Evolutionary conservation across 345 rosid species (phyloP), one percentile per base, ranked within the genome.

Genomic region (Syzygium aromaticum): DNA sequence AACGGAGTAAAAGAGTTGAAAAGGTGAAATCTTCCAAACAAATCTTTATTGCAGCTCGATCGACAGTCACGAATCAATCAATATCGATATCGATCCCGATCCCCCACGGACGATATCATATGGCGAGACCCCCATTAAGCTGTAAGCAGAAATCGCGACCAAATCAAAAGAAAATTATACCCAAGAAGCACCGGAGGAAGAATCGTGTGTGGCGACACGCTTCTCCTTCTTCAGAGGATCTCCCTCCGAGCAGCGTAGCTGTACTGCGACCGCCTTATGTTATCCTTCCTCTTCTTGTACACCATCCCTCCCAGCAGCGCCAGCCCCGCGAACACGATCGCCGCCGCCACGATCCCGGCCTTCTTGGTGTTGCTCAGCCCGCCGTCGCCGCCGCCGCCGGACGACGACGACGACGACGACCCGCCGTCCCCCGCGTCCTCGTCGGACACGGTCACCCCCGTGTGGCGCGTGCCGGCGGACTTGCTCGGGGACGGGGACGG

Each of bases 261-360:
- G 86, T 86, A 88, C 86, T 86, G 88, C 88, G 88, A 77, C 57
- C 90, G 77, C 88, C 86, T 54, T 49, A 86, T 86, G 88, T 88
- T 88, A 84, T 88, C 88, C 77, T 51, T 61, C 86, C 90, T 86
- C 88, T 67, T 88, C 90, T 88, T 88, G 84, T 86, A 86, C 73
- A 88, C 85, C 49, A 86, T 3, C 22, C 86, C 88, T 9, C 57
- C 88, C 6, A 84, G 54, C 46, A 86, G 86, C 54, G 84, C 90
- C 11, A 67, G 56, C 33, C 84, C 88, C 22, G 77, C 90, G 19
- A 52, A n/a, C 53, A 86, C 86, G 22, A 67, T 73, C 86, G 33
- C 90, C 51, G 86, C 90, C 54, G 77, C 56, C 30, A 84, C 87
- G 54, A 88, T 83, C 30, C 88, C 90, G 13, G 85, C 88, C 88